Base-by-base conservation (phyloP, 495 filamentous ascomycete species). In the Xylaria palmicola region DNA sequence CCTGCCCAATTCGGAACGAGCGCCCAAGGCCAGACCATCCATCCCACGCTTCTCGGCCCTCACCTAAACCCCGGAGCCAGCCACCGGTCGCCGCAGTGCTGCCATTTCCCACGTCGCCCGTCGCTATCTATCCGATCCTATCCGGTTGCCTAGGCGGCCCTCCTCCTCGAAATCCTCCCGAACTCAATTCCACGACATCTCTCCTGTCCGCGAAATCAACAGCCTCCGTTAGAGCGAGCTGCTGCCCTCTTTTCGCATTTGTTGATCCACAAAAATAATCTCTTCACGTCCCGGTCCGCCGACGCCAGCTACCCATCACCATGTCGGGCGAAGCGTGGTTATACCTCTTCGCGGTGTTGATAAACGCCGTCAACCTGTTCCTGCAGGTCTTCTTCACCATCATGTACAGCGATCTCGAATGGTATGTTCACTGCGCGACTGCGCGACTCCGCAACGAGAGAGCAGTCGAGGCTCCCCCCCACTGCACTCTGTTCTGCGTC, bases 321-420 rank as follows among this genome's bases (percentile, higher is more conserved):
- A 98, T 98, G 93, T 97, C 93, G 67, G 93, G 93, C 72, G 93
- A 98, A 86, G 94, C 93, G 79, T 98, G 93, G 95, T 84, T 99
- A 74, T 99, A 96, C 83, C 88, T 99, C 68, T 83, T 99, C 76
- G 88, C 94, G 78, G 95, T 99, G 77, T 85, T 99, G 74, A 94
- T 99, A 81, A 99, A 99, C 83, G 95, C 95, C 79, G 94, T 98
- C 86, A 99, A 99, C 84, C 85, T 99, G 66, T 99, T 99, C 78
- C 85, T 99, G 51, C 95, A 99, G 79, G 95, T 99, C 59, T 99
- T 99, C 83, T 99, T 99, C 83, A 99, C 95, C 40, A 99, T 99
- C 67, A 99, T 99, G 95, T 99, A 97, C 79, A 95, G 90, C 76
- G 93, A 97, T 85, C 77, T 97, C 63, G 93, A 97, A 86, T 97